Evolutionary conservation across 768 basidiomycete genomes (phyloP), one percentile per base, ranked within the genome.

Genomic region (Termitomyces sp.): DNA sequence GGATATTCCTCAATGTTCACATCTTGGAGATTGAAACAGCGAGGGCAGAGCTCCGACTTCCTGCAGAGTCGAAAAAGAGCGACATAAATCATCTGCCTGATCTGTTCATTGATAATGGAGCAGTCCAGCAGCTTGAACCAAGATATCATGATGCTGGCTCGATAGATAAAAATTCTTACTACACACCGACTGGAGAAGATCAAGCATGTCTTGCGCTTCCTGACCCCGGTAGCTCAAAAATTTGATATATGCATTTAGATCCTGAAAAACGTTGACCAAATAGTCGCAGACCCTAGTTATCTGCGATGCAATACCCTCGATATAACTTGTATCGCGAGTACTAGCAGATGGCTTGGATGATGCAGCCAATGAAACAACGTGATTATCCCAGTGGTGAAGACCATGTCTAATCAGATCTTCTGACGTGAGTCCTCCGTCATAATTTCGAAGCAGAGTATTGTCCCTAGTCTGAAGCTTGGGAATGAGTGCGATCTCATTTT

Each of bases 31-130:
- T 54, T 44, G 37, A 70, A 64, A 34, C 65, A 66, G 7, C 60
- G 56, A 11, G 72, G 72, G 35, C 68, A 65, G 12, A 67, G 59
- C 11, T 62, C 62, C 1, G 69, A 66, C 48, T 53, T 54, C 21
- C 57, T 54, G 7, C 65, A 65, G 14, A 73, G 62, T 5, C 62
- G 60, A 4, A 61, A 43, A 3, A 69, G 46, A 11, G 65, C 60
- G 5, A 53, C 43, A 3, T 66, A 48, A 17, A 68, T 45, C 12
- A 40, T 60, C 8, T 16, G 57, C 32, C 60, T 58, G 10, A 61
- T 29, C 27, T 35, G 43, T 23, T 16, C 23, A 16, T 56, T 32
- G 12, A 56, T 2, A 11, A 17, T 27, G 9, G 44, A 11, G 23
- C 12, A 47, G 12, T 47, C 31, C 5, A 56, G 34, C 6, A 56